phyloP scores from a whole-genome alignment of 306 rosid genomes.

The Pachyrhizus erosus region DNA sequence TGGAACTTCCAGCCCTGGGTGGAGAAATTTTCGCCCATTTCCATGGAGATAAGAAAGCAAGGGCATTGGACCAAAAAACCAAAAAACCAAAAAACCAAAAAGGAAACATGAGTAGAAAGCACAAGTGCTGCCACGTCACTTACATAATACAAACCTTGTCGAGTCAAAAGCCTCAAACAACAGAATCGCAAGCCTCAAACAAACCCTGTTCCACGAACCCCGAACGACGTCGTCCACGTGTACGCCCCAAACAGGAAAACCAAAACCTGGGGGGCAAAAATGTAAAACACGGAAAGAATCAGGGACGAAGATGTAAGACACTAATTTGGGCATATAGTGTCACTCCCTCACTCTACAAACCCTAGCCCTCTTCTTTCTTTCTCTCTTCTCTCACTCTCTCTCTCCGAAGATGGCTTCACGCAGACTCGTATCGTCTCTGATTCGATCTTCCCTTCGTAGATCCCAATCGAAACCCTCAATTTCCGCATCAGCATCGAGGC shows the following conservation, averaged over 20 bases:
- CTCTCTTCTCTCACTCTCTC: conserved; percentile 36
- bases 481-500: conserved; percentile 53
- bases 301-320: background rate
- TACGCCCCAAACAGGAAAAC: background rate
- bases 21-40: background rate
- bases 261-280: background rate
- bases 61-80: too few species aligned
- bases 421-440: conserved; percentile 68
- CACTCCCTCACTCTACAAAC: conserved; percentile 51
- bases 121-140: background rate
- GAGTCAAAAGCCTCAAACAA: conserved; percentile 29
- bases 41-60: background rate
- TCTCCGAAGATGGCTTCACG: conserved; percentile 80
- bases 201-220: background rate
- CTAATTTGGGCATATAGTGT: conserved; percentile 35
- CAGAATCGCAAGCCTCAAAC: background rate
- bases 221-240: conserved; percentile 21
- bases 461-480: conserved; percentile 67
- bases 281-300: background rate
- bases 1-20: background rate
- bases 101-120: background rate
- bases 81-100: background rate
- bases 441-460: conserved; percentile 80
- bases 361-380: conserved; percentile 55
- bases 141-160: background rate